These are phyloP conservation scores for Canna indica DNA, from an alignment of 176 grass and related monocot species.

Conservation along the genomic window DNA sequence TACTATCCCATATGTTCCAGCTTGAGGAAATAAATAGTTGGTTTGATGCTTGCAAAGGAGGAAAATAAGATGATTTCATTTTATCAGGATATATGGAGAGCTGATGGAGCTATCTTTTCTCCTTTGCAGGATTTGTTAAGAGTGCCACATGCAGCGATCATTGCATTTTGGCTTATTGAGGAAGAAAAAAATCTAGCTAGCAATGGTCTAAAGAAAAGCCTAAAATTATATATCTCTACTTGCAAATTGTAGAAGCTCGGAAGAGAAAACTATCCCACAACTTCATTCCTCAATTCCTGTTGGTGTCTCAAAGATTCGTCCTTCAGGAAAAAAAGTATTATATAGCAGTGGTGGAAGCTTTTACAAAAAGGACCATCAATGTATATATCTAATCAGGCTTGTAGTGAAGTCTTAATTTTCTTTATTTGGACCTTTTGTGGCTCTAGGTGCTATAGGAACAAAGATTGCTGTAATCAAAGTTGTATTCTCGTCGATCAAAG, in stretches of 20 bases:
- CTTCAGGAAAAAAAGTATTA: not conserved
- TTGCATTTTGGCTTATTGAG: constrained; percentile 14
- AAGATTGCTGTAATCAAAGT: not conserved
- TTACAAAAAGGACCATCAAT: not conserved
- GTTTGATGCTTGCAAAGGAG: constrained; percentile 18
- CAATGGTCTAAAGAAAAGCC: constrained; percentile 8
- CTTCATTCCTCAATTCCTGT: constrained; percentile 4
- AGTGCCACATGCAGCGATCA: constrained; percentile 3
- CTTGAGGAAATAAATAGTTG: constrained; percentile 13
- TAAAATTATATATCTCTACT: constrained; percentile 1
- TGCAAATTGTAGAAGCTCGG: constrained; percentile 16
- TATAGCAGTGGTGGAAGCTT: not conserved
- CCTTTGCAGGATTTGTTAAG: constrained; percentile 17
- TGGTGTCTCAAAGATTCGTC: constrained; percentile 7
- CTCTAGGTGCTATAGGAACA: not conserved
- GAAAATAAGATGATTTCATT: constrained; percentile 17
- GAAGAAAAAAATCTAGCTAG: constrained; percentile 10
- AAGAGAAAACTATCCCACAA: constrained; percentile 7
- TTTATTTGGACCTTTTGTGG: constrained; percentile 5
- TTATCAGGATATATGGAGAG: constrained; percentile 7
- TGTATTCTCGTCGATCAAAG: not conserved
- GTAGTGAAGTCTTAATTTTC: not conserved
- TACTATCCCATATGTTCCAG: not conserved
- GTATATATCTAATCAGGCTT: not conserved
- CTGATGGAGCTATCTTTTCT: constrained; percentile 22